Percentiles rank a stretch among this genome's conserved stretches.
These are phyloP conservation scores for Sarocladium strictum DNA, from an alignment of 2,329 filamentous ascomycete genomes.

Conservation along the genomic window DNA sequence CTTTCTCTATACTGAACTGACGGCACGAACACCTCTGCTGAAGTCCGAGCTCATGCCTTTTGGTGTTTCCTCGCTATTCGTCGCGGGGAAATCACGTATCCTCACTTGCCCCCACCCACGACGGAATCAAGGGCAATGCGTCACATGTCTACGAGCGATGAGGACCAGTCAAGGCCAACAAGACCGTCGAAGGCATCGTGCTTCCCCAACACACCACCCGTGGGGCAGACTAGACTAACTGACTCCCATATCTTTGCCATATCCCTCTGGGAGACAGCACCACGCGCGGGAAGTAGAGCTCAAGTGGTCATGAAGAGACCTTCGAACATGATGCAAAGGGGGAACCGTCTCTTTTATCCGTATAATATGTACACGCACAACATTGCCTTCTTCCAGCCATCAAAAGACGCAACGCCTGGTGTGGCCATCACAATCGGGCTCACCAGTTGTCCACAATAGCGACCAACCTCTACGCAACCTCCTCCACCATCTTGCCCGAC, in stretches of 20 bases:
- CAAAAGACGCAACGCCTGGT: not conserved
- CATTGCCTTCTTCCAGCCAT: too few relatives aligned
- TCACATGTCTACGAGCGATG: conserved; percentile 40
- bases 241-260: conserved; percentile 38
- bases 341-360: not conserved
- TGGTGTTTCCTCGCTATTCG: conserved; percentile 38
- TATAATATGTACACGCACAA: not conserved
- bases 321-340: too few relatives aligned
- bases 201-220: conserved; percentile 33
- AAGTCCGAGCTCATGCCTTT: conserved; percentile 38
- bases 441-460: not conserved
- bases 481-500: conserved; percentile 48
- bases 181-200: conserved; percentile 31
- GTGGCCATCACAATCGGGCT: too few relatives aligned
- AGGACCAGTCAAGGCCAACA: conserved; percentile 28
- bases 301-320: too few relatives aligned
- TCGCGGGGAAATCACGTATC: conserved; percentile 38
- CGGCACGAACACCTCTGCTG: conserved; percentile 29
- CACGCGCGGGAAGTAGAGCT: too few relatives aligned
- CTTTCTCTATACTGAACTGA: conserved; percentile 38
- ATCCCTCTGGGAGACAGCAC: conserved; percentile 24
- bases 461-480: conserved; percentile 29
- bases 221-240: conserved; percentile 24
- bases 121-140: conserved; percentile 34
- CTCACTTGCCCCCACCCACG: conserved; percentile 32